Evolutionary conservation across 495 filamentous ascomycete genomes (phyloP), one percentile per base, ranked within the genome.

Genomic region (Lasiosphaeria ovina): DNA sequence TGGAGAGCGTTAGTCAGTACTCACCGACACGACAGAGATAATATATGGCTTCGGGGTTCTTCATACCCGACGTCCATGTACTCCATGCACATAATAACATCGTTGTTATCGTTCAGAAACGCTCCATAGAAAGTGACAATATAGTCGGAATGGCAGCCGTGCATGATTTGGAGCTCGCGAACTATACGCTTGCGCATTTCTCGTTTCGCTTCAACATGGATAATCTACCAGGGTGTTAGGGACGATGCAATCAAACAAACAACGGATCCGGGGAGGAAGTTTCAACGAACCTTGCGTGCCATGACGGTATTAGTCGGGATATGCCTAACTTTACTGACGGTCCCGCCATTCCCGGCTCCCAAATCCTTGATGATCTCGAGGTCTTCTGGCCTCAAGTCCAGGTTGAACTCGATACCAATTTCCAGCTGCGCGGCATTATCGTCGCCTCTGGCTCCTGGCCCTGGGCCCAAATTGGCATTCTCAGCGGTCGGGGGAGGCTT

Each of bases 11-110:
- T 5, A 3, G 65, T 85, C 66, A 85, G 82, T 47, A 53, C 10
- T 33, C 40, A 24, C 42, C 11, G 14, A 16, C 31, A 48, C 3
- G 16, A 56, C 45, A 11, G 3, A 16, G n/a, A 48, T n/a, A 32
- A 11, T 9, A 8, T 10, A 33, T 31, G 36, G 6, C n/a, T 51
- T 31, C 16, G n/a, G 50, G 54, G 44, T 45, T 12, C 16, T 45
- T 76, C 86, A 72, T 83, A 98, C 94, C 95, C 95, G 75, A 92
- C 91, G 79, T 98, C 94, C 92, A 96, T 96, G 69, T 98, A 97
- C 72, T 98, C 94, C 94, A 98, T 98, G 72, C 94, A 98, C 89
- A 98, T 89, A 61, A 97, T 92, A 61, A 98, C 95, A 76, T 98
- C 94, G 63, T 94, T 89, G 50, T 88, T 89, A 65, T 97, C 91